phyloP scores from a whole-genome alignment of 2,329 filamentous ascomycete genomes.

The Aureobasidium lini region DNA sequence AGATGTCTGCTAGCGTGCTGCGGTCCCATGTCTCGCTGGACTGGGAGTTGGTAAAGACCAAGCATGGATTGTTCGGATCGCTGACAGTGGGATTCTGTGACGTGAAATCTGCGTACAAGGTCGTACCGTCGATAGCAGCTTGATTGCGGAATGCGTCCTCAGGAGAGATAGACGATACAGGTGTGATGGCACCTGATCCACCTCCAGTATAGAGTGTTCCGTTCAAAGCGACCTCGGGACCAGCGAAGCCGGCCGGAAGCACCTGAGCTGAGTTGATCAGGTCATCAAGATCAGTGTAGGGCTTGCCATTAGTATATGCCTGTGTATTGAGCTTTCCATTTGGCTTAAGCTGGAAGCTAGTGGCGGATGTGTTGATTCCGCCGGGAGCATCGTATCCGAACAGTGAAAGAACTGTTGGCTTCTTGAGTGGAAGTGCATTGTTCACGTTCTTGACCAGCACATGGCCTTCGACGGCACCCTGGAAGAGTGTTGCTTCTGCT shows the following conservation, averaged over 20 bases:
- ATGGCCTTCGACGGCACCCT: conserved; percentile 55
- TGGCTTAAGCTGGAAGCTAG: background rate
- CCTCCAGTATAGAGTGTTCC: conserved; percentile 24
- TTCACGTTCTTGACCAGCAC: conserved; percentile 57
- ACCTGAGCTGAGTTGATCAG: conserved; percentile 24
- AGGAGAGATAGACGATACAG: conserved; percentile 21
- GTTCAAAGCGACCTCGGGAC: conserved; percentile 20
- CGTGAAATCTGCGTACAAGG: conserved; percentile 21
- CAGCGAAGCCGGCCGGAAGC: conserved; percentile 26
- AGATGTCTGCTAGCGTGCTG: conserved; percentile 21
- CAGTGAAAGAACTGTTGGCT: conserved; percentile 34
- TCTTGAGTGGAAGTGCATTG: conserved; percentile 46
- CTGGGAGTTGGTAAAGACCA: conserved; percentile 27
- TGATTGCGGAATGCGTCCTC: conserved; percentile 23
- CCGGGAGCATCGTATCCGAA: conserved; percentile 24
- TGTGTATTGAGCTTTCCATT: background rate
- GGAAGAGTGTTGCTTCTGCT: conserved; percentile 42
- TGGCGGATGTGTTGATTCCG: conserved; percentile 1
- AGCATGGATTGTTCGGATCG: conserved; percentile 21
- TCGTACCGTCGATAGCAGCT: conserved; percentile 22
- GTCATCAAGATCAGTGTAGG: conserved; percentile 13
- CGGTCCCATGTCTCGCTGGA: conserved; percentile 23
- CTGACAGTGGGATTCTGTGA: conserved; percentile 20
- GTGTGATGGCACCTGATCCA: conserved; percentile 23
- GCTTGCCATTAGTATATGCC: conserved; percentile 7